Evolutionary conservation across 768 basidiomycete species (phyloP).

Genomic region (Daedaleopsis sinensis): DNA sequence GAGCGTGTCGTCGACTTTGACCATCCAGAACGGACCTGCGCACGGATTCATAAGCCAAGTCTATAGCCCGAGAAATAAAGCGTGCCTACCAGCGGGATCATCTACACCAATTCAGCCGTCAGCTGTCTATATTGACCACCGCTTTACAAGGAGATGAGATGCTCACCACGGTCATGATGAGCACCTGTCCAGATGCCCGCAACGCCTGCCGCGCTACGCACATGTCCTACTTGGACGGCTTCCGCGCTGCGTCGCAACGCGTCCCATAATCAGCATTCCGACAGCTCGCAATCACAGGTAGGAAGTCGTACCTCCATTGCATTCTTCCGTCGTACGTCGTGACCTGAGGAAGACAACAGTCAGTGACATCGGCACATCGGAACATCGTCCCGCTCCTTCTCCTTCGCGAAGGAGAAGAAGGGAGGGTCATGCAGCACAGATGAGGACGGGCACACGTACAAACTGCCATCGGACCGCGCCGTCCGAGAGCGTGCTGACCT

Average conservation of each 20-base stretch:
- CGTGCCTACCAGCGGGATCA: constrained; percentile 63
- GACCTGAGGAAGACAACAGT: constrained; percentile 37
- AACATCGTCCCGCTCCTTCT: too few relatives aligned
- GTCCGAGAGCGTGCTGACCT: constrained; percentile 36
- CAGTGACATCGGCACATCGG: background rate
- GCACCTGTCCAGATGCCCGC: constrained; percentile 72
- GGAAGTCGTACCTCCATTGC: constrained; percentile 57
- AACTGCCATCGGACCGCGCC: constrained; percentile 46
- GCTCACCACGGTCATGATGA: constrained; percentile 55
- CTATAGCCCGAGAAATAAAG: background rate
- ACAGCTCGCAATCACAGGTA: background rate
- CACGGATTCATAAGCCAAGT: constrained; percentile 1
- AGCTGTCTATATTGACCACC: background rate
- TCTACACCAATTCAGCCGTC: constrained; percentile 34
- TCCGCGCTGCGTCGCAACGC: constrained; percentile 50
- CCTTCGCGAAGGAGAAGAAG: background rate
- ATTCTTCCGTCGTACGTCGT: constrained; percentile 55
- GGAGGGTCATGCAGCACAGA: background rate
- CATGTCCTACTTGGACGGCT: constrained; percentile 66
- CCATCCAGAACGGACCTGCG: constrained; percentile 74
- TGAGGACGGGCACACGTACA: constrained; percentile 42
- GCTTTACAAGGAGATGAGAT: background rate
- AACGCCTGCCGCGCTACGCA: constrained; percentile 67
- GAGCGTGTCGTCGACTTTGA: constrained; percentile 46
- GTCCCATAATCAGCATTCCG: background rate